These are phyloP conservation scores for Botrytis cinerea DNA, from an alignment of 2,329 filamentous ascomycete species.

Conservation along the genomic window DNA sequence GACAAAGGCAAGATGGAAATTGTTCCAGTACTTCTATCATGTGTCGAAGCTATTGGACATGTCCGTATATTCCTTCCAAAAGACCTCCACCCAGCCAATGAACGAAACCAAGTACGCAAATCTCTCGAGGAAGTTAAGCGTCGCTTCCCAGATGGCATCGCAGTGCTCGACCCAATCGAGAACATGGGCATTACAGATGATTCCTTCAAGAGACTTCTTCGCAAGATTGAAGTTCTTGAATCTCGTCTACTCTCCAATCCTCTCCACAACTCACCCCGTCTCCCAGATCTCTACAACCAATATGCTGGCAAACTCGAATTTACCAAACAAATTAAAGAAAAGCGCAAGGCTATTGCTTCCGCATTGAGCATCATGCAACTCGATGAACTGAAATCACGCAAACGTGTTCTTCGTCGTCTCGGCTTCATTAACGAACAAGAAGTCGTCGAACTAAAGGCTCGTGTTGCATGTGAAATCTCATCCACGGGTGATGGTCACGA, in stretches of 20 bases:
- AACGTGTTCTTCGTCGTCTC: slow-evolving; percentile 88
- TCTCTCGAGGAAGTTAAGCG: slow-evolving; percentile 75
- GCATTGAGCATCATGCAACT: slow-evolving; percentile 89
- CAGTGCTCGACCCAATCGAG: slow-evolving; percentile 87
- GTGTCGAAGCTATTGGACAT: slow-evolving; percentile 81
- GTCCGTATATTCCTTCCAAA: slow-evolving; percentile 81
- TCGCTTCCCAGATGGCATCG: slow-evolving; percentile 89
- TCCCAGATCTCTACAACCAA: slow-evolving; percentile 82
- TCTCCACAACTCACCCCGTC: slow-evolving; percentile 82
- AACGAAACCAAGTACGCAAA: slow-evolving; percentile 68
- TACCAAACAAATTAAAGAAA: slow-evolving; percentile 76
- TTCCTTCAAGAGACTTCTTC: slow-evolving; percentile 85
- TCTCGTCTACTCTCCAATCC: slow-evolving; percentile 86
- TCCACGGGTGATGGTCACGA: slow-evolving; percentile 83
- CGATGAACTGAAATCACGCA: slow-evolving; percentile 94
- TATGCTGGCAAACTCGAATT: slow-evolving; percentile 80
- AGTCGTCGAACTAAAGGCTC: slow-evolving; percentile 94
- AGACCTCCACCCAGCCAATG: slow-evolving; percentile 67
- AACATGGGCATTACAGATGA: slow-evolving; percentile 95
- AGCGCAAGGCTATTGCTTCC: slow-evolving; percentile 82
- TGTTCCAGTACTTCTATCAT: slow-evolving; percentile 83
- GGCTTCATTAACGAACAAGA: slow-evolving; percentile 95
- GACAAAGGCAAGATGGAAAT: slow-evolving; percentile 75
- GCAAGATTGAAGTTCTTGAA: slow-evolving; percentile 97
- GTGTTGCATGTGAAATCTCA: slow-evolving; percentile 96